Base-by-base conservation (phyloP, 2,329 filamentous ascomycete species). In the Alternaria sp. region DNA sequence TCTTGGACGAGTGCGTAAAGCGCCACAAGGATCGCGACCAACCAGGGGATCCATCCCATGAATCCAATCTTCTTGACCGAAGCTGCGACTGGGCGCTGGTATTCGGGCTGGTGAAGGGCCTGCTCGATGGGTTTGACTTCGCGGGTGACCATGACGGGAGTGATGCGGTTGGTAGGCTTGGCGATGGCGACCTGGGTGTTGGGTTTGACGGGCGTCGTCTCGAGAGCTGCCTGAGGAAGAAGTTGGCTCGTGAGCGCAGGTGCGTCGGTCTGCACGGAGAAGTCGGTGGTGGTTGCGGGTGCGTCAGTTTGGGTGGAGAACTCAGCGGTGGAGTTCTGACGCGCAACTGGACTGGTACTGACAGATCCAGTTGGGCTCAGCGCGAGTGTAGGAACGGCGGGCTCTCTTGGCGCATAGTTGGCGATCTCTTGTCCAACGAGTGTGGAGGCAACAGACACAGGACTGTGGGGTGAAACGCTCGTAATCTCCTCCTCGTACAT, bases 301-400 rank as follows among this genome's bases (percentile, higher is more conserved):
- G 45, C 51, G 12, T 64, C 55, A 9, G 67, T 67, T 57, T 67
- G 62, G 15, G 46, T 55, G 5, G 52, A 50, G 5, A 49, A 23
- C 43, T 52, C 51, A 4, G 57, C 25, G 13, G 52, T 50, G 5
- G 56, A 50, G 46, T 36, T 45, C 21, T 36, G 23, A n/a, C 47
- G 59, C 17, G 52, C 45, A 40, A 59, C 11, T 6, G 65, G 60
- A 50, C 21, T 36, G 10, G 61, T 54, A 30, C 55, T 62, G 13
- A 47, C 43, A 26, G 61, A 57, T 49, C 56, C 61, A 21, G 26
- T 52, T 23, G 58, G 40, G 8, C n/a, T 46, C 21, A 66, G 15
- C 2, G 47, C 30, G 36, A 66, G 57, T 1, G 15, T 23, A 9
- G 60, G 17, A 12, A 26, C 10, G 5, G 10, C 26, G 13, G 58